Percentiles rank a stretch among this genome's conserved stretches.
Evolutionary conservation across 2,329 filamentous ascomycete species (phyloP).

Genomic region (Arthrobotrys entomopaga): DNA sequence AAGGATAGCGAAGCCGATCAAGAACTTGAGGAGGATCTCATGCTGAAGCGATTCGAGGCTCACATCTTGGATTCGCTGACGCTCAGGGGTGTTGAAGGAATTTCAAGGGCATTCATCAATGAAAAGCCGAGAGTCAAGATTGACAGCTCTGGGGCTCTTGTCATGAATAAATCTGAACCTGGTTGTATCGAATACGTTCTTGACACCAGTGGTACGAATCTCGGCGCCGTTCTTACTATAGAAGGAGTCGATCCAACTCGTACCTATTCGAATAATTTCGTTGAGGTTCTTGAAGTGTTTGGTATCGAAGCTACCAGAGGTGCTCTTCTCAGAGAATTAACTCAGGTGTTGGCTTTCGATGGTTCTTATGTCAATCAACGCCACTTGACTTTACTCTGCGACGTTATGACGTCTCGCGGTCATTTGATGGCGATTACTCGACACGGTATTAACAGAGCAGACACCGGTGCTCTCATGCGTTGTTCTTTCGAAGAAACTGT

Average conservation of each 20-base stretch:
- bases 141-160: conserved; percentile 75
- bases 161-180: conserved; percentile 77
- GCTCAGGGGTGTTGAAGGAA: conserved; percentile 86
- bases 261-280: conserved; percentile 94
- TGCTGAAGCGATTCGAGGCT: conserved; percentile 89
- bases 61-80: conserved; percentile 92
- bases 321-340: conserved; percentile 86
- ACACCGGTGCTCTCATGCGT: conserved; percentile 97
- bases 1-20: conserved; percentile 78
- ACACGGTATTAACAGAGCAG: conserved; percentile 97
- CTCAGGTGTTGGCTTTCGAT: conserved; percentile 93
- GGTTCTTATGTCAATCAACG: conserved; percentile 99
- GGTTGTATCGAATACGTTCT: conserved; percentile 93
- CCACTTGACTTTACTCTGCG: conserved; percentile 91
- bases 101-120: conserved; percentile 93
- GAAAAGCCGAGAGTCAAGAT: conserved; percentile 77
- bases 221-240: conserved; percentile 84
- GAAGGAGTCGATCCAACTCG: conserved; percentile 86
- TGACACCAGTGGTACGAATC: conserved; percentile 89
- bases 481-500: conserved; percentile 99
- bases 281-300: conserved; percentile 92
- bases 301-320: conserved; percentile 94
- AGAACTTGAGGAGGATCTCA: conserved; percentile 84
- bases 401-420: conserved; percentile 97
- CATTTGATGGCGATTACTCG: conserved; percentile 95